A percentile compares a stretch with the other conserved stretches of the same genome.
These are phyloP conservation scores for Candida nonsorbophila DNA, from an alignment of 805 yeast species.

Conservation along the genomic window DNA sequence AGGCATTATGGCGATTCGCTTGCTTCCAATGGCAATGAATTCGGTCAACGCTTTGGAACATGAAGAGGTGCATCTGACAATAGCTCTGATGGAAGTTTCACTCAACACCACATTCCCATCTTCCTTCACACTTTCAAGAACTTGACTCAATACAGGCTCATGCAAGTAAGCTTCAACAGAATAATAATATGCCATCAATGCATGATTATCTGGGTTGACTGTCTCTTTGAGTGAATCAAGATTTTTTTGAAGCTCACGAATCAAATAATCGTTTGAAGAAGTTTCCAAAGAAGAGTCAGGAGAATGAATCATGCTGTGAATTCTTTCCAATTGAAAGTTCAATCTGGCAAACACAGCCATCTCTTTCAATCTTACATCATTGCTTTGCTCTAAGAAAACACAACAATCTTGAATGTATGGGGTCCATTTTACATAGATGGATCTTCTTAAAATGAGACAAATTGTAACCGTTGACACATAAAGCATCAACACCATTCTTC, in stretches of 20 bases:
- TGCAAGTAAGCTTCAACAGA: slow-evolving; percentile 64
- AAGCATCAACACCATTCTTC: slow-evolving; percentile 50
- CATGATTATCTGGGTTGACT: slow-evolving; percentile 8
- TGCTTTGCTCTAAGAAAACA: slow-evolving; percentile 34
- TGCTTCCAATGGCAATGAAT: slow-evolving; percentile 39
- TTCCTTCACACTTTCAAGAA: slow-evolving; percentile 12
- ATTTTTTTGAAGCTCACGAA: slow-evolving; percentile 45
- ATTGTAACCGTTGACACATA: slow-evolving; percentile 61
- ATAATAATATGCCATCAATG: slow-evolving; percentile 33
- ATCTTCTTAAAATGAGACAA: slow-evolving; percentile 60
- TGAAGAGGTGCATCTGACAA: slow-evolving; percentile 47
- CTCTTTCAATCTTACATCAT: slow-evolving; percentile 25
- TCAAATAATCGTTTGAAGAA: slow-evolving; percentile 30
- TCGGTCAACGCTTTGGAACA: slow-evolving; percentile 48
- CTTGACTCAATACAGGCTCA: slow-evolving; percentile 43
- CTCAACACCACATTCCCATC: slow-evolving; percentile 8
- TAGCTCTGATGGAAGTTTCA: slow-evolving; percentile 33
- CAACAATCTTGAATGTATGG: slow-evolving; percentile 62
- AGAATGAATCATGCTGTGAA: slow-evolving; percentile 45
- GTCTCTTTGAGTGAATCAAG: slow-evolving; percentile 36
- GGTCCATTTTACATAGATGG: slow-evolving; percentile 59
- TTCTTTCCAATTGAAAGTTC: slow-evolving; percentile 56
- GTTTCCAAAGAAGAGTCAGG: slow-evolving; percentile 18
- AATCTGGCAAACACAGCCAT: slow-evolving; percentile 57
- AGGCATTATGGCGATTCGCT: slow-evolving; percentile 53